phyloP scores from a whole-genome alignment of 2,329 filamentous ascomycete species.

The Penicillium frequentans region DNA sequence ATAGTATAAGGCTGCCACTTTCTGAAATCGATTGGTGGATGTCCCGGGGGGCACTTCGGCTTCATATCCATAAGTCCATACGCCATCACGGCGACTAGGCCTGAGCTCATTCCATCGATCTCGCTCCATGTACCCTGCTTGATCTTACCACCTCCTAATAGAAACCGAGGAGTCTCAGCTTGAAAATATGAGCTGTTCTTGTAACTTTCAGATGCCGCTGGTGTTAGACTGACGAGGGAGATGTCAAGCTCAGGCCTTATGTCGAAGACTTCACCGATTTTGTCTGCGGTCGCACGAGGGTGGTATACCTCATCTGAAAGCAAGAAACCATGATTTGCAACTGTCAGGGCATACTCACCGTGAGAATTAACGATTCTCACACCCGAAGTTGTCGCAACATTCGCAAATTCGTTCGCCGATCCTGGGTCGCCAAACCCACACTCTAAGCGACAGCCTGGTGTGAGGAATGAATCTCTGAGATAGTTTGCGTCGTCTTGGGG shows the following conservation, averaged over 20 bases:
- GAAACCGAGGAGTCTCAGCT: slow-evolving; percentile 3
- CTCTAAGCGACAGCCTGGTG: slow-evolving; percentile 10
- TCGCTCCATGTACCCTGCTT: slow-evolving; percentile 11
- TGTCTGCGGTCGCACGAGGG: background rate
- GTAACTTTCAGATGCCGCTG: slow-evolving; percentile 3
- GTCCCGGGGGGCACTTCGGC: slow-evolving; percentile 1
- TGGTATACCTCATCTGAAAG: slow-evolving; percentile 4
- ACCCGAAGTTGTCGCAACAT: slow-evolving; percentile 6
- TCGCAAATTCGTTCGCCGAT: slow-evolving; percentile 1
- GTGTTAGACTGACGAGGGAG: slow-evolving; percentile 6
- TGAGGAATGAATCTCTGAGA: slow-evolving; percentile 6
- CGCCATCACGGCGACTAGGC: slow-evolving; percentile 6
- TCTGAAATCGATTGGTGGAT: background rate
- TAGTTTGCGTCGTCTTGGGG: slow-evolving; percentile 13
- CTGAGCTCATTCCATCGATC: slow-evolving; percentile 13
- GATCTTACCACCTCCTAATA: background rate
- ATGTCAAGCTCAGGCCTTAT: slow-evolving; percentile 6
- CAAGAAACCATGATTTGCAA: slow-evolving; percentile 7
- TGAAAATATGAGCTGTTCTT: slow-evolving; percentile 12
- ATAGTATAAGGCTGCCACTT: slow-evolving; percentile 1
- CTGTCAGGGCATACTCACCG: slow-evolving; percentile 6
- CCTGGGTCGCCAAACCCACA: slow-evolving; percentile 4
- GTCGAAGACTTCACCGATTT: slow-evolving; percentile 6
- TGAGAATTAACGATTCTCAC: slow-evolving; percentile 5
- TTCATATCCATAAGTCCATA: background rate